Evolutionary conservation across 805 yeast genomes (phyloP), one percentile per base, ranked within the genome.

Genomic region (Metschnikowia cubensis): DNA sequence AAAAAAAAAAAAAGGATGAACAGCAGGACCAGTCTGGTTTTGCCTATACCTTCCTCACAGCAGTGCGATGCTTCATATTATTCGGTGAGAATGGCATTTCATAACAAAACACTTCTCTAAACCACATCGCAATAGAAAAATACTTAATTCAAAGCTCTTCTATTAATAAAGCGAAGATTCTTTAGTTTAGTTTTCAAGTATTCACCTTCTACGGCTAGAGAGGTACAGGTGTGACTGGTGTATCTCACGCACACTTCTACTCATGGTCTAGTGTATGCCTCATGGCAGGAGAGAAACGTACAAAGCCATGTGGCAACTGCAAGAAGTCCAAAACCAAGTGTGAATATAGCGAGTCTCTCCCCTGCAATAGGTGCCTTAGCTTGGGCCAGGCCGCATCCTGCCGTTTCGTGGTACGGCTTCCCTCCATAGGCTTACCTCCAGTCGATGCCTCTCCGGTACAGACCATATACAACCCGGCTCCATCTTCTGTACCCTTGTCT

Each of bases 301-400:
- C 77, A 14, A 82, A 79, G 59, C 89, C 89, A 3, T 84, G 90
- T 62, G 71, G 80, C 21, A 73, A 74, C 57, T 84, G 90, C 61
- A 76, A 86, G 49, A 72, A 72, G 59, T 73, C 84, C 20, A 84
- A 84, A 64, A 83, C 84, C 25, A 82, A 76, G 62, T 84, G 90
- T 57, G 74, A 74, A 35, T 81, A 81, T 58, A 57, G 68, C 5
- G 70, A 68, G 2, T 55, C 64, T 2, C 65, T 77, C 47, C 83
- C 84, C 1, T 84, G 90, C 61, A 78, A 76, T 53, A 61, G 87
- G 50, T 84, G 90, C 60, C 55, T 70, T 14, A 73, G 75, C 35
- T 73, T 69, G 17, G 79, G 79, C 15, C 70, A 79, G 29, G 76
- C 75, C 3, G 53, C 59, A 15, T 59, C 59, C 41, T 84, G 89